Evolutionary conservation across 768 basidiomycete species (phyloP), one percentile per base, ranked within the genome.

Genomic region (Rhodotorula babjevae): DNA sequence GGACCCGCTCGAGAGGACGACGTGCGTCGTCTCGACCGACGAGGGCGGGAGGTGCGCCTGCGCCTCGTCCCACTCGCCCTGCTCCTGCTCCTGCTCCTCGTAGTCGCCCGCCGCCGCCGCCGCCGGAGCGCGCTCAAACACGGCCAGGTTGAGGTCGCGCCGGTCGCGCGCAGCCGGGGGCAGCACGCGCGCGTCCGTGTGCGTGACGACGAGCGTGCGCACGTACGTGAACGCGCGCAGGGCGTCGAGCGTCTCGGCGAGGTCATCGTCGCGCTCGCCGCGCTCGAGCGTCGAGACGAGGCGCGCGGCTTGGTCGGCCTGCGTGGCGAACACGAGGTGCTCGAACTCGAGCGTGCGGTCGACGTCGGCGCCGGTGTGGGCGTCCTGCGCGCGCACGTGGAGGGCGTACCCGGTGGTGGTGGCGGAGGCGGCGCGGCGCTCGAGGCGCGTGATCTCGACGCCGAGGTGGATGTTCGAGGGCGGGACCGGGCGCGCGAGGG

Each of bases 21-120:
- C 80, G 68, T 91, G 90, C 10, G 90, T 92, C 21, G 89, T 84
- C 87, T 90, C 90, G 4, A 88, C 87, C 77, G 86, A 87, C 0
- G 84, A 79, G 6, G 83, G 78, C 25, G 83, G 82, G 50, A 86
- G 67, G 33, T 61, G 10, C 33, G 29, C 23, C 60, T 46, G 36
- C 62, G 52, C n/a, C 15, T 56, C 64, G 55, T 47, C 64, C 21
- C 44, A 46, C 11, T 56, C 53, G 31, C 29, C 23, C 47, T 33
- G 18, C 10, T n/a, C 62, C 9, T 40, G 8, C 25, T n/a, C 50
- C 40, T 15, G n/a, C 2, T 10, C 11, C 11, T 23, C n/a, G 15
- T 3, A 7, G 44, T 46, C 14, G 6, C 14, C 18, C 44, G 12
- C 44, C 18, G 36, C n/a, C 53, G 8, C 12, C 40, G 63, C 21